A percentile compares a stretch with the other conserved stretches of the same genome.
These are phyloP conservation scores for Paecilomyces variotii DNA, from an alignment of 2,329 filamentous ascomycete genomes.

Conservation along the genomic window DNA sequence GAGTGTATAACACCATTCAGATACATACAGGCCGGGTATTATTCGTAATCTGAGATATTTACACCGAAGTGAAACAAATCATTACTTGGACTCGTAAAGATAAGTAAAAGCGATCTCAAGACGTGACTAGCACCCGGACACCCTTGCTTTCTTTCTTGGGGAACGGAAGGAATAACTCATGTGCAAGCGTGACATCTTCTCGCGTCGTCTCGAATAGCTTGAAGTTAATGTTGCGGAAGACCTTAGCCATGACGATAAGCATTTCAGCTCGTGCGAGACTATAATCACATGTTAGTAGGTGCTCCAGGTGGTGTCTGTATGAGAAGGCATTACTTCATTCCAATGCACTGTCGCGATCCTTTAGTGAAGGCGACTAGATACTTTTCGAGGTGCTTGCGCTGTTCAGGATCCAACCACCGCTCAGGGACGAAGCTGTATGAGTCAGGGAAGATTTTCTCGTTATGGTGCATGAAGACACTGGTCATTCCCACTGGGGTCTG, in stretches of 20 bases:
- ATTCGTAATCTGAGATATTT: not conserved
- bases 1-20: no score
- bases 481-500: constrained; percentile 17
- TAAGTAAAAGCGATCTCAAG: not conserved
- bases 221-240: constrained; percentile 3
- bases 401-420: constrained; percentile 11
- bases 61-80: not conserved
- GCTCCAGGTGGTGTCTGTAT: not conserved
- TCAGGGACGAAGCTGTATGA: constrained; percentile 11
- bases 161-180: constrained; percentile 6
- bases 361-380: constrained; percentile 14
- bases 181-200: constrained; percentile 2
- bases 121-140: constrained; percentile 1
- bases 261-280: constrained; percentile 9
- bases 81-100: not conserved
- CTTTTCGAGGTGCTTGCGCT: constrained; percentile 9
- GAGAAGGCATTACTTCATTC: constrained; percentile 9
- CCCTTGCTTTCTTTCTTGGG: constrained; percentile 3
- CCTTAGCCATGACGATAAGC: constrained; percentile 2
- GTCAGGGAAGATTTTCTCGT: constrained; percentile 14
- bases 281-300: not conserved
- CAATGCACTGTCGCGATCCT: constrained; percentile 12
- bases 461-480: constrained; percentile 11
- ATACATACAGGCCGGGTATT: not conserved
- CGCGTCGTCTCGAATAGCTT: constrained; percentile 3